A percentile compares a stretch with the other conserved stretches of the same genome.
These are phyloP conservation scores for Kodamaea leandrae DNA, from an alignment of 805 yeast species.

Conservation along the genomic window DNA sequence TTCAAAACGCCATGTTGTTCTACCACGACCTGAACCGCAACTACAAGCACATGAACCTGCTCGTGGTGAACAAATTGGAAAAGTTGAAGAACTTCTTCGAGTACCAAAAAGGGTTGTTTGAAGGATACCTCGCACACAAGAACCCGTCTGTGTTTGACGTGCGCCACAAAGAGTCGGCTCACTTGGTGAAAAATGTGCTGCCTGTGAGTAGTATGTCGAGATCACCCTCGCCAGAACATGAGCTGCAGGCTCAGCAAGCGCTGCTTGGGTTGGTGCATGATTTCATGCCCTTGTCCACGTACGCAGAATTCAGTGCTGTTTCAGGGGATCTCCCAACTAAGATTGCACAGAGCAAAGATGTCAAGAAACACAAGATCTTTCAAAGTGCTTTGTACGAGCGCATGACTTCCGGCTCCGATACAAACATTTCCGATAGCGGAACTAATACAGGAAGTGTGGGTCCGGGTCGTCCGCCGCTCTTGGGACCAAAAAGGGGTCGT, in stretches of 20 bases:
- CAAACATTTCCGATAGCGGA: slow-evolving; percentile 24
- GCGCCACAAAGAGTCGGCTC: slow-evolving; percentile 25
- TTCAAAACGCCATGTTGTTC: slow-evolving; percentile 30
- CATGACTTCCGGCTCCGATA: slow-evolving; percentile 41
- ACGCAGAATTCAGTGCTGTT: slow-evolving; percentile 37
- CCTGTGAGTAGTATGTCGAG: slow-evolving; percentile 10
- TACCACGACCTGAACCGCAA: slow-evolving; percentile 37
- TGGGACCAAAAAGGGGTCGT: slow-evolving; percentile 27
- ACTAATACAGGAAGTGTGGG: slow-evolving; percentile 10
- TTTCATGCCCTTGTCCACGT: slow-evolving; percentile 40
- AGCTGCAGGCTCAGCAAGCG: neutral
- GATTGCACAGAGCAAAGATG: slow-evolving; percentile 14
- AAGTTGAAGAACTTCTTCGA: slow-evolving; percentile 40
- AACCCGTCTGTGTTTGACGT: slow-evolving; percentile 20
- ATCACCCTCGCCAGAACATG: slow-evolving; percentile 1
- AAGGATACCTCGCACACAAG: slow-evolving; percentile 16
- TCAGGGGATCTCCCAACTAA: slow-evolving; percentile 38
- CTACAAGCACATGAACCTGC: slow-evolving; percentile 30
- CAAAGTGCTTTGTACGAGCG: slow-evolving; percentile 38
- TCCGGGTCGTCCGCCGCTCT: slow-evolving; percentile 4
- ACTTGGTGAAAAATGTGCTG: slow-evolving; percentile 13
- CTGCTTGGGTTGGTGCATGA: slow-evolving; percentile 28
- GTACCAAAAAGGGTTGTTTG: slow-evolving; percentile 31
- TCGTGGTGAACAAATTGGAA: slow-evolving; percentile 33
- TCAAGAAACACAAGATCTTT: slow-evolving; percentile 38